phyloP scores from a whole-genome alignment of 169 alveolate species.

The Plasmodium sp. region DNA sequence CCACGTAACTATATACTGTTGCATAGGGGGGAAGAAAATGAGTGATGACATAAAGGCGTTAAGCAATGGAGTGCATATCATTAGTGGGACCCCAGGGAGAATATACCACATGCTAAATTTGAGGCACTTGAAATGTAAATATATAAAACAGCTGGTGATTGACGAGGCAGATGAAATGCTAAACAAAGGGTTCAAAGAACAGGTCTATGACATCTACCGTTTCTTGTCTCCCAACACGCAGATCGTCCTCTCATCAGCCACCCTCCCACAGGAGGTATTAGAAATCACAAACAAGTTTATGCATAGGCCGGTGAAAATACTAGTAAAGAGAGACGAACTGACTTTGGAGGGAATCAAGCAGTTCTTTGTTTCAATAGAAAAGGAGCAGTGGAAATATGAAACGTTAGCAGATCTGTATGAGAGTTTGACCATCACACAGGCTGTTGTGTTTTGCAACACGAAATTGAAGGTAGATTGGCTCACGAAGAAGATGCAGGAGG shows the following conservation, averaged over 20 bases:
- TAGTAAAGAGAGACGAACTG: conserved; percentile 98
- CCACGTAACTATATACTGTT: conserved; percentile 94
- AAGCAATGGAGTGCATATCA: conserved; percentile 98
- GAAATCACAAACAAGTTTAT: conserved; percentile 96
- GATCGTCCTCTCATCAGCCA: conserved; percentile 96
- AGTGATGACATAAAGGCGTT: conserved; percentile 97
- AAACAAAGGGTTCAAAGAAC: conserved; percentile 97
- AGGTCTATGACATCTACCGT: conserved; percentile 90
- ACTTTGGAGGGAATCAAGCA: conserved; percentile 99
- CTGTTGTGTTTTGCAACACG: conserved; percentile 99
- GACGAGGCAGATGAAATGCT: conserved; percentile 99
- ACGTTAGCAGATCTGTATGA: conserved; percentile 96
- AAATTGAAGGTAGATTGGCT: conserved; percentile 96
- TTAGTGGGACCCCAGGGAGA: conserved; percentile 99
- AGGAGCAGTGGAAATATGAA: conserved; percentile 97
- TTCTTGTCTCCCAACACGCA: conserved; percentile 87
- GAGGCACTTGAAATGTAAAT: conserved; percentile 92
- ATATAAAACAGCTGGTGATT: conserved; percentile 94
- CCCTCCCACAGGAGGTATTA: conserved; percentile 97
- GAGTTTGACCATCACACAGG: conserved; percentile 97
- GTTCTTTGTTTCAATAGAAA: conserved; percentile 97
- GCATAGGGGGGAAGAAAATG: conserved; percentile 99
- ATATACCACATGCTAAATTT: conserved; percentile 97
- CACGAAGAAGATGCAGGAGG: conserved; percentile 94
- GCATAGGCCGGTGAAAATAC: conserved; percentile 97